These are phyloP conservation scores for Cyathus striatus DNA, from an alignment of 768 basidiomycete genomes.

Conservation along the genomic window DNA sequence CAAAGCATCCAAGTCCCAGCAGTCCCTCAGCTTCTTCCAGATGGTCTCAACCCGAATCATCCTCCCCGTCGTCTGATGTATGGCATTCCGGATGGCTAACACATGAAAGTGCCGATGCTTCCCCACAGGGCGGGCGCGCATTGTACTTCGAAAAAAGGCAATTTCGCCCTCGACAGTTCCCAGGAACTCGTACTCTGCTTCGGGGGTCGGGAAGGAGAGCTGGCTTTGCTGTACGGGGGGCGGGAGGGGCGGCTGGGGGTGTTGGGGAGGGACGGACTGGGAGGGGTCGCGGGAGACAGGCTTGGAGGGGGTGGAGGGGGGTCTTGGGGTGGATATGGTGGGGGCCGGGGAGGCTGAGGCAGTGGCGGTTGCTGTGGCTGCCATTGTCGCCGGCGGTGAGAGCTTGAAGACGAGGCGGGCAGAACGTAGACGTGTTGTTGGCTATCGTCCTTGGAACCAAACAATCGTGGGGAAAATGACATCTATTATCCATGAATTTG, in stretches of 20 bases:
- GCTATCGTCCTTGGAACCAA: not conserved
- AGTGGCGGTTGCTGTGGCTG: not conserved
- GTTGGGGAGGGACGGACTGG: not conserved
- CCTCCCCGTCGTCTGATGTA: conserved; percentile 65
- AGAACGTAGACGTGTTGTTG: not conserved
- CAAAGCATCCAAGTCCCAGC: conserved; percentile 72
- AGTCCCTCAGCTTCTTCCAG: conserved; percentile 68
- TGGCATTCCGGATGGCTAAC: conserved; percentile 66
- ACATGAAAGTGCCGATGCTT: conserved; percentile 81
- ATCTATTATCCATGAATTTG: too few relatives aligned
- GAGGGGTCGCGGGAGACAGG: not conserved
- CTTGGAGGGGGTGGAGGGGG: too few relatives aligned
- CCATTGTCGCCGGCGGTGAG: not conserved
- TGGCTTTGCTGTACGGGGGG: conserved; percentile 1
- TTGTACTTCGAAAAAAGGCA: conserved; percentile 77
- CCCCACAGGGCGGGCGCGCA: conserved; percentile 78
- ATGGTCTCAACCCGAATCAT: conserved; percentile 56
- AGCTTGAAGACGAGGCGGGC: too few relatives aligned
- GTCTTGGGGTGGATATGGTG: too few relatives aligned
- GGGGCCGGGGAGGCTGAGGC: too few relatives aligned
- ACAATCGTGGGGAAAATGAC: too few relatives aligned
- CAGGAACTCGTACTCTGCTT: conserved; percentile 42
- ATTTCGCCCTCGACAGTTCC: conserved; percentile 80
- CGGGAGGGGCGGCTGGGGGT: conserved; percentile 2
- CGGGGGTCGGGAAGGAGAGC: conserved; percentile 5